Base-by-base conservation (phyloP, 352 stramenopile genomes). In the Plasmopara halstedii region DNA sequence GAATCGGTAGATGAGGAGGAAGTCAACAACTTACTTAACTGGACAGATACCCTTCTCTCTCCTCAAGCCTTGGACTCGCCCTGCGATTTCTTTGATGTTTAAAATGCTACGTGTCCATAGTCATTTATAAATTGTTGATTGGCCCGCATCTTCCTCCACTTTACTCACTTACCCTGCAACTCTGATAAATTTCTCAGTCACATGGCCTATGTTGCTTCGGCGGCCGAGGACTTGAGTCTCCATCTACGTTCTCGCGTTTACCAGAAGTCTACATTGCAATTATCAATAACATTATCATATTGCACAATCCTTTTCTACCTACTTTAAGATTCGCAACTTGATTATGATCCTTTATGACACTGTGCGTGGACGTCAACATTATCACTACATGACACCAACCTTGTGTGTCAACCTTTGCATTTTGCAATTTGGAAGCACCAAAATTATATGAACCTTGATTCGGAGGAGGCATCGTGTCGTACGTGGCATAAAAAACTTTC, bases 1-100 rank as follows among this genome's bases (percentile, higher is more conserved):
- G 73, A 82, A 21, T 88, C 75, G 10, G 44, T 92, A 8, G 72
- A 88, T 31, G 74, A 89, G 64, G 74, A 87, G 14, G 76, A 76
- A 44, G 59, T 89, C 11, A 89, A 89, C 42, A 67, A 80, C 18
- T 60, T 93, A 17, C 63, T 93, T 5, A 71, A 85, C 42, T 89
- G 78, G 78, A 93, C 81, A 5, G 76, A 90, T 50, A 84, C 60
- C 4, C 48, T 88, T 8, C 50, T 77, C 3, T 74, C 69, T 6
- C 67, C 70, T 10, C 54, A 60, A 41, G 54, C 63, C 2, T 58
- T 83, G 34, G 70, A 81, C 8, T 55, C 42, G 0, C 64, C 83
- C n/a, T 56, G 41, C 29, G 37, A 67, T 42, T 53, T 86, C 42
- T 60, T 70, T 15, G 53, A 65, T 15, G 17, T 34, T 25, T 45